Base-by-base conservation (phyloP, 371 early-diverging fungal genomes). In the Apophysomyces trapeziformis region DNA sequence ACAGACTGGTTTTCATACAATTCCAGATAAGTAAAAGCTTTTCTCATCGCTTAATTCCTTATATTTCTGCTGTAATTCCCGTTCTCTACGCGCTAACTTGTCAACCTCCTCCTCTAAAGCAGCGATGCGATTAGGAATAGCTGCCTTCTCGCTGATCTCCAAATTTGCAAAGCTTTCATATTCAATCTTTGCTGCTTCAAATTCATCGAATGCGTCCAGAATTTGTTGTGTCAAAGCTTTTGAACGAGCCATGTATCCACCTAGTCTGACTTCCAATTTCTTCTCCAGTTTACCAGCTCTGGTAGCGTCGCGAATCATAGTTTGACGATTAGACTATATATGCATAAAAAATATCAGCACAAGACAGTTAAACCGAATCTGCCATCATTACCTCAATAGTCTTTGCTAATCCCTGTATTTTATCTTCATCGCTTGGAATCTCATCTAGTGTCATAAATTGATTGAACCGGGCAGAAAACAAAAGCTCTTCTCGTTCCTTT, bases 271-370 rank as follows among this genome's bases (percentile, higher is more conserved):
- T 12, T 82, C 85, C 37, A 95, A 72, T 66, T 92, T 92, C 73
- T 92, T 94, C 69, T 97, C 97, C n/a, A 92, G 60, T 73, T 96
- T 96, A 18, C 84, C 81, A 1, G 95, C 95, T 46, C 84, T 84
- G 9, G 82, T 75, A 2, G 94, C 93, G 61, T 93, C 90, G 59
- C 86, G 79, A n/a, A 85, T 81, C 94, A 96, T 94, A 6, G 77
- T 63, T 61, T 85, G 84, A n/a, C 92, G 89, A 61, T 90, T 87
- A 3, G 74, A 64, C 81, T 87, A 69, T 2, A 26, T 26, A 26
- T 26, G 32, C 32, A 26, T 26, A 37, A 69, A 57, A 58, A 43
- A 46, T 1, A 36, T 38, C 47, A 44, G 7, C 18, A 46, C 8
- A 13, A 13, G 43, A 45, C 7, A 62, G 16, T 11, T 57, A 13